Percentiles rank a stretch among this genome's conserved stretches.
Conservation (phyloP, 306 rosid genomes). For the Casuarina equisetifolia region DNA sequence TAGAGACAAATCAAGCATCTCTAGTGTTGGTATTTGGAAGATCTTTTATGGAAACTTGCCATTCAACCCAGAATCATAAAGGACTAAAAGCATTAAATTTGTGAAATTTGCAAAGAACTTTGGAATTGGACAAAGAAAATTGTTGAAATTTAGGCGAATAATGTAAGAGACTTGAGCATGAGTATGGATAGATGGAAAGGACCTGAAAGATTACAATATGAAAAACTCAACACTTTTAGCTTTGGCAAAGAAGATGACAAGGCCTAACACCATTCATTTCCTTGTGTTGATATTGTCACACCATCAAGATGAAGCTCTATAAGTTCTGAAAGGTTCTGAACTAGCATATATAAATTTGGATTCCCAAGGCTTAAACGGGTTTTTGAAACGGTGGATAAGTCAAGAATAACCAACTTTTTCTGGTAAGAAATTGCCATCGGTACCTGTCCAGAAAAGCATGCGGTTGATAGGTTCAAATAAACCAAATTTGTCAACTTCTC, state of each 20-base stretch:
- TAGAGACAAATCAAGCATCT: constrained; percentile 29
- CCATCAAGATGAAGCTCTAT: constrained; percentile 3
- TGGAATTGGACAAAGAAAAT: constrained; percentile 25
- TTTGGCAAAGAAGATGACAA: constrained; percentile 6
- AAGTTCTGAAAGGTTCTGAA: neutral
- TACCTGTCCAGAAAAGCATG: too few relatives aligned
- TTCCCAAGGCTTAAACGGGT: neutral
- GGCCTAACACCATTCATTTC: neutral
- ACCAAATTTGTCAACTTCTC: too few relatives aligned
- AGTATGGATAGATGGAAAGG: neutral
- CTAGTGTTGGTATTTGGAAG: constrained; percentile 27
- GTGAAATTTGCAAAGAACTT: constrained; percentile 15
- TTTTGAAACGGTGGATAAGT: too few relatives aligned
- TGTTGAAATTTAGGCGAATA: neutral
- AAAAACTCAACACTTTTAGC: constrained; percentile 1
- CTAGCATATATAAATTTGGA: neutral
- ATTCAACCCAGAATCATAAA: constrained; percentile 14
- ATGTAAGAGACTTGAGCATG: neutral
- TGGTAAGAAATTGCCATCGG: too few relatives aligned
- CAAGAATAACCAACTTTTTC: too few relatives aligned
- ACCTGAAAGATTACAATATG: neutral
- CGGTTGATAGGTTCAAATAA: too few relatives aligned
- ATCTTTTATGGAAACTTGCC: constrained; percentile 32
- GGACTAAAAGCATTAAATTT: constrained; percentile 19
- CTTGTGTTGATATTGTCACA: neutral